Evolutionary conservation across 1,284 basidiomycete genomes (phyloP), one percentile per base, ranked within the genome.

Genomic region (Cryptococcus maquisensis): DNA sequence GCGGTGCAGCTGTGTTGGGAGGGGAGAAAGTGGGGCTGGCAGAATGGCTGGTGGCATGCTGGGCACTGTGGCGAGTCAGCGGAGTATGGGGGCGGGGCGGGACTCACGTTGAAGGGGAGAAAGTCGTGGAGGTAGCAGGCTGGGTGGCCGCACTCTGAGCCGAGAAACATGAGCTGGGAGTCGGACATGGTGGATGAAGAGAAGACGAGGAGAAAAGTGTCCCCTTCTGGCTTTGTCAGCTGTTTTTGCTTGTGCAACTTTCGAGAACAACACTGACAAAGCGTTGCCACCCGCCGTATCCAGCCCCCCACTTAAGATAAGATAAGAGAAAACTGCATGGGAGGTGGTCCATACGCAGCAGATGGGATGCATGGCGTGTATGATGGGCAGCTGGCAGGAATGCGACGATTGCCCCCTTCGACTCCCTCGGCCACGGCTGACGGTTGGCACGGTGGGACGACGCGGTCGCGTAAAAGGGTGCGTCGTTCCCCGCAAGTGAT

Each of bases 41-140:
- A 77, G 61, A 66, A 77, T 21, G 74, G 63, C 23, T 59, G 57
- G 24, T 70, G 62, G 59, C 75, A 77, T 64, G 73, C 74, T 54
- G 73, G 74, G 50, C 75, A 76, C 70, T 73, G 56, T 21, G 20
- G 26, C 13, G 20, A 16, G 51, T 26, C 45, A 55, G 40, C 36
- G 42, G 24, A 23, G 24, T 23, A 10, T 16, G 16, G 12, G 32
- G 16, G 18, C 26, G 26, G 37, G 44, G n/a, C 18, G 21, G 0
- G 10, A 60, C 72, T 68, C 57, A 75, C 73, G 51, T 60, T 55
- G 61, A 77, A 73, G 3, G 75, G 75, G 3, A 77, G 64, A 47
- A 77, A 77, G 56, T 77, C 75, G 54, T 75, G 59, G 23, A 77
- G 62, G 51, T 75, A 67, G 59, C 75, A 77, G 37, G 66, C 64